Evolutionary conservation across 1,284 basidiomycete species (phyloP).

Genomic region (Ganoderma multipileum): DNA sequence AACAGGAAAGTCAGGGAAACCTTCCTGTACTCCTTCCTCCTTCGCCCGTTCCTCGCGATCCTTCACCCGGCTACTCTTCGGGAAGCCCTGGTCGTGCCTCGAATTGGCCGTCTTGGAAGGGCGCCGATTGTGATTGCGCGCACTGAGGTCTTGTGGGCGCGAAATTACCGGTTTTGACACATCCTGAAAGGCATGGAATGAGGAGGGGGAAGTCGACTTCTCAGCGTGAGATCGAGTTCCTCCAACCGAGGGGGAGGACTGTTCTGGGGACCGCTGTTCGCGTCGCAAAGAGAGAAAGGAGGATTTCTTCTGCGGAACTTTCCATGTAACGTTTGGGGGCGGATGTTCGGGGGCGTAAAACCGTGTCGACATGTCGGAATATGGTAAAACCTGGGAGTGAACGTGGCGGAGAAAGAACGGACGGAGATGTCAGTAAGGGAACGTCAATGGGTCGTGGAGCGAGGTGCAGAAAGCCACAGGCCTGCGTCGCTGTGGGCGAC

Average conservation of each 20-base stretch:
- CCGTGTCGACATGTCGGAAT: conserved; percentile 38
- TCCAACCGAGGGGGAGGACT: conserved; percentile 32
- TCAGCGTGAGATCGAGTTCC: conserved; percentile 30
- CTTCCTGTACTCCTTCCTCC: conserved; percentile 28
- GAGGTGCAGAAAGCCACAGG: conserved; percentile 20
- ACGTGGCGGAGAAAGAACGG: conserved; percentile 34
- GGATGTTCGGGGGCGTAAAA: conserved; percentile 30
- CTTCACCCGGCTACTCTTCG: conserved; percentile 28
- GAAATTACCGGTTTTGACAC: conserved; percentile 33
- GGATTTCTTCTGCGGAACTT: conserved; percentile 53
- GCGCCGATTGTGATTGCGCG: conserved; percentile 31
- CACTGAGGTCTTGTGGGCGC: conserved; percentile 30
- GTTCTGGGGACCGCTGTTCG: conserved; percentile 53
- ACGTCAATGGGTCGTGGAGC: conserved; percentile 19
- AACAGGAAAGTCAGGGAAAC: conserved; percentile 33
- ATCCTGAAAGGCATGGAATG: conserved; percentile 35
- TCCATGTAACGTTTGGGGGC: conserved; percentile 36
- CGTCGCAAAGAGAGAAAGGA: conserved; percentile 62
- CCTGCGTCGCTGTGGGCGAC: conserved; percentile 31
- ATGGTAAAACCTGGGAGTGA: conserved; percentile 31
- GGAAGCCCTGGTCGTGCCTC: conserved; percentile 30
- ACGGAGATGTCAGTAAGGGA: conserved; percentile 26
- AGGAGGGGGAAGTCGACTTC: conserved; percentile 44
- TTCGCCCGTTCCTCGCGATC: conserved; percentile 23
- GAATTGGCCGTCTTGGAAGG: conserved; percentile 35